These are phyloP conservation scores for Chytriomyces sp. DNA, from an alignment of 192 early-diverging fungal species.

Conservation along the genomic window DNA sequence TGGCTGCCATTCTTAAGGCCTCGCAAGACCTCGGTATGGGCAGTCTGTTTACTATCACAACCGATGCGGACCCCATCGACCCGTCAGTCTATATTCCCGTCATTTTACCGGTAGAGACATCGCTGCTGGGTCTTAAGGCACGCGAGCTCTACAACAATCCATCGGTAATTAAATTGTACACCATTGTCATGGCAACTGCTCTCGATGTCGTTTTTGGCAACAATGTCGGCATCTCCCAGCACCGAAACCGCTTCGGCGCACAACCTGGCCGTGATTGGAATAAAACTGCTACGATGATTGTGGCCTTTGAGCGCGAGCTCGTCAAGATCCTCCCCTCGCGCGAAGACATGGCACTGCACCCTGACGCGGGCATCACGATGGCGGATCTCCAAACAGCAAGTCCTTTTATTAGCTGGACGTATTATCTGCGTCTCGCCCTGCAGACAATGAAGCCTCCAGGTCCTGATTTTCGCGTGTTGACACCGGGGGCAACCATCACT, in stretches of 20 bases:
- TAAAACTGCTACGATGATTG: constrained; percentile 1
- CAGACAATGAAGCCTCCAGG: background rate
- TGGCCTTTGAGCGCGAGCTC: constrained; percentile 10
- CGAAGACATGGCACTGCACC: background rate
- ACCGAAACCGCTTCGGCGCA: background rate
- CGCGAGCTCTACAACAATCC: constrained; percentile 4
- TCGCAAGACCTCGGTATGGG: constrained; percentile 8
- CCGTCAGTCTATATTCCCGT: background rate
- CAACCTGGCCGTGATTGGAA: background rate
- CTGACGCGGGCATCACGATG: background rate
- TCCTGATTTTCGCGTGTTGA: background rate
- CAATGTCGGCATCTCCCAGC: background rate
- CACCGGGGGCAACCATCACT: background rate
- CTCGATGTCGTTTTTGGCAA: background rate
- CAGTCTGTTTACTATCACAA: constrained; percentile 7
- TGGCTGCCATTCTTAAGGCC: background rate
- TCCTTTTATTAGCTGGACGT: constrained; percentile 10
- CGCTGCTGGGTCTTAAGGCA: constrained; percentile 7
- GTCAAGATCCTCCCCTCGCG: constrained; percentile 4
- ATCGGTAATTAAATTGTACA: constrained; percentile 2
- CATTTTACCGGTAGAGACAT: constrained; percentile 5
- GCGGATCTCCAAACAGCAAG: background rate
- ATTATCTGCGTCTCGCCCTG: constrained; percentile 4
- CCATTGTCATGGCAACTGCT: background rate
- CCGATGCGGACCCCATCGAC: background rate